phyloP scores from a whole-genome alignment of 2,329 filamentous ascomycete genomes.

The Fusarium sp. region DNA sequence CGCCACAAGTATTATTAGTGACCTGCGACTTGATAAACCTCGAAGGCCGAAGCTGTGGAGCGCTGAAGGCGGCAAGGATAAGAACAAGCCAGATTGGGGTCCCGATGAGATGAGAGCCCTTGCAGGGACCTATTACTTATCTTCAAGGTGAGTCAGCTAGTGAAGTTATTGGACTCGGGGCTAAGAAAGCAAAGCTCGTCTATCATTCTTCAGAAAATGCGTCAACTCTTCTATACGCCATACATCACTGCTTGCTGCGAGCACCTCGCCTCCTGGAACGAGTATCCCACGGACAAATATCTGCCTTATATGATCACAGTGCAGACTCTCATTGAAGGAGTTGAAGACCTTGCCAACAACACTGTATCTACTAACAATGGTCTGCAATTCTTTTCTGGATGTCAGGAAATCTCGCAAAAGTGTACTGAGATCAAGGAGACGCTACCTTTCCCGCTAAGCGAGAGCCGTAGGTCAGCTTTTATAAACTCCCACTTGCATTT shows the following conservation, averaged over 20 bases:
- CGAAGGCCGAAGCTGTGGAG: constrained; percentile 43
- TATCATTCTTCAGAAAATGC: constrained; percentile 48
- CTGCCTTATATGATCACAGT: constrained; percentile 42
- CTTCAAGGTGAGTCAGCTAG: constrained; percentile 39
- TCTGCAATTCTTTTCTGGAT: constrained; percentile 13
- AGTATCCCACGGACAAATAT: constrained; percentile 42
- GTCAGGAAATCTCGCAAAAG: constrained; percentile 16
- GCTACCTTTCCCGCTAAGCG: constrained; percentile 43
- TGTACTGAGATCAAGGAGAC: constrained; percentile 34
- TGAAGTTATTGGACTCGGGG: fast-evolving
- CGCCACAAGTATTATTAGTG: constrained; percentile 48
- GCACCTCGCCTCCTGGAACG: constrained; percentile 21
- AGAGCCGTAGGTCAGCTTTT: constrained; percentile 44
- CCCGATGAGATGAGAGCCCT: constrained; percentile 47
- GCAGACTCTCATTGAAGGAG: constrained; percentile 43
- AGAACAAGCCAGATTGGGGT: constrained; percentile 40
- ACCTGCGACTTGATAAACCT: constrained; percentile 47
- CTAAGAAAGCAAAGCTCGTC: constrained; percentile 39
- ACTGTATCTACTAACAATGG: not conserved
- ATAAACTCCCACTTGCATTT: no score
- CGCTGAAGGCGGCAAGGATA: constrained; percentile 36
- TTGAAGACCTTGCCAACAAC: constrained; percentile 40
- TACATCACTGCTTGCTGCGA: constrained; percentile 45
- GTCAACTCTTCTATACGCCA: constrained; percentile 35
- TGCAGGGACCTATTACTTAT: constrained; percentile 47